Base-by-base conservation (phyloP, 1,139 yeast genomes). In the Debaryomyces psychrophilus region DNA sequence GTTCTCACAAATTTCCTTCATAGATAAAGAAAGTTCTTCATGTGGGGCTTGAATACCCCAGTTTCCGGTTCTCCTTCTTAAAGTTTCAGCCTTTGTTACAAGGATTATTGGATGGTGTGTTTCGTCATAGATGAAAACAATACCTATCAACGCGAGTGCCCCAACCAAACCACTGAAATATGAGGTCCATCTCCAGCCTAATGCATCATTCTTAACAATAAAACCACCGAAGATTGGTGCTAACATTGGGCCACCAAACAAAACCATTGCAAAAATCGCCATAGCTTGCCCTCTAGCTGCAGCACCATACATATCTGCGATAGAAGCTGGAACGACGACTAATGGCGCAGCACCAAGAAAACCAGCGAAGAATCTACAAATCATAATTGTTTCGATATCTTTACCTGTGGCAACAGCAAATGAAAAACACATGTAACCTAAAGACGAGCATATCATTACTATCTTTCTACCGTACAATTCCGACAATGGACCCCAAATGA, bases 11-110 rank as follows among this genome's bases (percentile, higher is more conserved):
- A 88, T 80, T 54, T 84, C 90, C 56, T 72, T 73, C 41, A 86
- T 43, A 14, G 81, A 72, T 33, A 87, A 66, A 47, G 78, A 76
- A 47, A 82, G 78, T 53, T 81, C 85, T 57, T 87, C 95, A 59
- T 84, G 90, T 5, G 90, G 83, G 17, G 95, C 92, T 57, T 82
- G 83, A 44, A 87, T 83, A 35, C 88, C 87, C 93, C 93, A 87
- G 62, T 77, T 80, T 1, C 69, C 69, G 7, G 72, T 68, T 55
- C 72, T 54, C 56, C 77, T 68, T 57, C 86, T 79, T 56, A 84
- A 73, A 36, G 57, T 61, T 50, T 71, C 74, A 2, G 90, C 90
- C 62, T 83, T 83, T 14, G 64, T 52, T 23, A 76, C 79, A 52
- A 84, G 61, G 39, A 85, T 70, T 55, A 65, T 46, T 4, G 64